Percentiles rank a stretch among this genome's conserved stretches.
These are phyloP conservation scores for Metschnikowia anglica DNA, from an alignment of 805 yeast species.

Conservation along the genomic window DNA sequence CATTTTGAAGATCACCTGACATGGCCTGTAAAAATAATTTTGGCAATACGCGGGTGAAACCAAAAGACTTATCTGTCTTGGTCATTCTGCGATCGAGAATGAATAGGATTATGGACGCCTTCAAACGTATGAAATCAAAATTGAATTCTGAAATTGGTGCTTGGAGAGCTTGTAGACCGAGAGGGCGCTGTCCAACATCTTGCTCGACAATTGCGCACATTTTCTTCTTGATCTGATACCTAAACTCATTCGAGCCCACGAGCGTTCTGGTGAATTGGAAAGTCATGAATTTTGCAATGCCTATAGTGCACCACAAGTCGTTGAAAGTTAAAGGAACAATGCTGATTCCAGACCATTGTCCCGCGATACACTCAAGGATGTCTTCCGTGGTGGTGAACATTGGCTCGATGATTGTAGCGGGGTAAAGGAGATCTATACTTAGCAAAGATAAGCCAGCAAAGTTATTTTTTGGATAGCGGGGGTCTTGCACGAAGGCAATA, in stretches of 20 bases:
- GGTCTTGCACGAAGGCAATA: conserved; percentile 59
- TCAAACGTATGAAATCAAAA: conserved; percentile 66
- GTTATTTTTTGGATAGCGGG: conserved; percentile 35
- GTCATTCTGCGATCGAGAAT: conserved; percentile 92
- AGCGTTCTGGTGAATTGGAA: conserved; percentile 63
- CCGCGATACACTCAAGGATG: conserved; percentile 68
- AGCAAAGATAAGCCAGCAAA: conserved; percentile 74
- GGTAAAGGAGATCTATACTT: conserved; percentile 63
- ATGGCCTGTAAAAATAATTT: conserved; percentile 89
- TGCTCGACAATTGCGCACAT: conserved; percentile 67
- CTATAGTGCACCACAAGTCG: conserved; percentile 88
- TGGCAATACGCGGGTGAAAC: conserved; percentile 86
- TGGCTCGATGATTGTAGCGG: conserved; percentile 76
- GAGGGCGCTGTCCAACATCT: conserved; percentile 77
- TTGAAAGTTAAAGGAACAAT: conserved; percentile 76
- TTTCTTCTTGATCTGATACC: conserved; percentile 62
- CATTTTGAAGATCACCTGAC: conserved; percentile 87
- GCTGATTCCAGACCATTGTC: conserved; percentile 92
- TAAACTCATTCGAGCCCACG: conserved; percentile 82
- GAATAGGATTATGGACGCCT: conserved; percentile 81
- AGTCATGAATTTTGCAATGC: conserved; percentile 83
- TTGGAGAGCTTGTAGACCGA: conserved; percentile 66
- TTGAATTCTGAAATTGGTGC: conserved; percentile 65
- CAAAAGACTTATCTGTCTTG: conserved; percentile 91
- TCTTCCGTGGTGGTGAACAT: conserved; percentile 66